These are phyloP conservation scores for Dendrobium catenatum DNA, from an alignment of 106 monocot genomes.

Conservation along the genomic window DNA sequence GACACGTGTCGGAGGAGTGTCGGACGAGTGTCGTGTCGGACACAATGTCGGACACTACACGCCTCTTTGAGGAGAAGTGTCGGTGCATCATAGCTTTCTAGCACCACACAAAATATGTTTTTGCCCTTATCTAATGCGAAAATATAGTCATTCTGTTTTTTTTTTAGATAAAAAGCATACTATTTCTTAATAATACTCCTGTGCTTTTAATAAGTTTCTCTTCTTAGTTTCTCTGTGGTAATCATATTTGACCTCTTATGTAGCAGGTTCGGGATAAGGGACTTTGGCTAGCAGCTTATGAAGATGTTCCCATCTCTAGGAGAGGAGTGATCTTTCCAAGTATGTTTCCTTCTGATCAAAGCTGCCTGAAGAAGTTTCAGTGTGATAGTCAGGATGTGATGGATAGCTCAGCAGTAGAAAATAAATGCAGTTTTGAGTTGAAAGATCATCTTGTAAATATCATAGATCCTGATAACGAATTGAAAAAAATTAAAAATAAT, in stretches of 20 bases:
- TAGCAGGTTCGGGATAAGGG: conserved; percentile 79
- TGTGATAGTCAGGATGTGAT: conserved; percentile 8
- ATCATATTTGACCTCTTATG: background rate
- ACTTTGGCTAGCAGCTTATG: conserved; percentile 64
- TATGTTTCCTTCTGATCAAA: conserved; percentile 76
- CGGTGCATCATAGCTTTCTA: too few species aligned
- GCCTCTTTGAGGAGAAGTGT: too few species aligned
- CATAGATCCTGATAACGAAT: background rate
- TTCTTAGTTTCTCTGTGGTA: background rate
- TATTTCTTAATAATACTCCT: background rate
- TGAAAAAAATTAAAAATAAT: background rate
- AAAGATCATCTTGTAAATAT: conserved; percentile 9
- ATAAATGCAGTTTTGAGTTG: background rate
- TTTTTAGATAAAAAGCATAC: background rate
- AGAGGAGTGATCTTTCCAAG: conserved; percentile 61
- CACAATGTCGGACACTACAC: too few species aligned
- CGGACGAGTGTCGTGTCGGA: too few species aligned
- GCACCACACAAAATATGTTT: too few species aligned
- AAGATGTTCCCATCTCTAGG: conserved; percentile 60
- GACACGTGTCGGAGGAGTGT: too few species aligned
- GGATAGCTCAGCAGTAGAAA: conserved; percentile 7
- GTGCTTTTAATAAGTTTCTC: background rate
- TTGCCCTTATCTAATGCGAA: background rate
- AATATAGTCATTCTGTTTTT: background rate
- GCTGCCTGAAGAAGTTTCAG: conserved; percentile 1